A percentile compares a stretch with the other conserved stretches of the same genome.
These are phyloP conservation scores for Aristolochia fimbriata DNA, from an alignment of 164 flowering plant species.

Conservation along the genomic window DNA sequence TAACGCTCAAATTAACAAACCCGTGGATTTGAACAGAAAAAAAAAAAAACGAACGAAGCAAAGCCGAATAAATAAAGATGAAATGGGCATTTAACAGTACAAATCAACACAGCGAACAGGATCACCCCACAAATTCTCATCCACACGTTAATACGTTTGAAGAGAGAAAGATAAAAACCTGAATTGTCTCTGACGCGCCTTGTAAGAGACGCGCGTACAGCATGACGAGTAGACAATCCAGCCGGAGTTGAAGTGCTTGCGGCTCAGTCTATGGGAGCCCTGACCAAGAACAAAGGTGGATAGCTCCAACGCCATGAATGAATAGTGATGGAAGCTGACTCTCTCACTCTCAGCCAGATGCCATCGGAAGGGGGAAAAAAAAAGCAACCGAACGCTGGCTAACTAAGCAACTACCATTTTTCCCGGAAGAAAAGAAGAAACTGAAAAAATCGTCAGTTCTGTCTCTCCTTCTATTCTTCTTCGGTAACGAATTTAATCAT, in stretches of 20 bases:
- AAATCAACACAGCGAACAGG: neutral
- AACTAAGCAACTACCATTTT: neutral
- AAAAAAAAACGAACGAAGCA: too few species aligned
- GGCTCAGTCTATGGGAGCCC: constrained; percentile 18
- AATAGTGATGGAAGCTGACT: neutral
- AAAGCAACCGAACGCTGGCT: neutral
- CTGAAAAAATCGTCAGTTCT: too few species aligned
- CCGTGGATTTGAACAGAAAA: too few species aligned
- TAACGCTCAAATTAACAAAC: too few species aligned
- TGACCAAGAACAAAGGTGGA: constrained; percentile 26
- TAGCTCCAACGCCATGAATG: constrained; percentile 34
- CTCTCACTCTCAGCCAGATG: neutral
- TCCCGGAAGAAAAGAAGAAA: neutral
- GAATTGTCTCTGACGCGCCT: constrained; percentile 41
- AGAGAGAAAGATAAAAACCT: constrained; percentile 23
- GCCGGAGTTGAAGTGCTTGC: constrained; percentile 6
- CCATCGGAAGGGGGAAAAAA: neutral
- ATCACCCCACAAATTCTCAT: neutral
- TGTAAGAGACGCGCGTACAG: constrained; percentile 33
- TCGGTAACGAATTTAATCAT: too few species aligned
- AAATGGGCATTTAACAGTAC: neutral
- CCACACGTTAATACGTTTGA: too few species aligned
- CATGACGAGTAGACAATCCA: constrained; percentile 17
- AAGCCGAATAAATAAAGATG: neutral
- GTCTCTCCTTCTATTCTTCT: too few species aligned